phyloP scores from a whole-genome alignment of 495 filamentous ascomycete species.

The Podospora pseudocomata region DNA sequence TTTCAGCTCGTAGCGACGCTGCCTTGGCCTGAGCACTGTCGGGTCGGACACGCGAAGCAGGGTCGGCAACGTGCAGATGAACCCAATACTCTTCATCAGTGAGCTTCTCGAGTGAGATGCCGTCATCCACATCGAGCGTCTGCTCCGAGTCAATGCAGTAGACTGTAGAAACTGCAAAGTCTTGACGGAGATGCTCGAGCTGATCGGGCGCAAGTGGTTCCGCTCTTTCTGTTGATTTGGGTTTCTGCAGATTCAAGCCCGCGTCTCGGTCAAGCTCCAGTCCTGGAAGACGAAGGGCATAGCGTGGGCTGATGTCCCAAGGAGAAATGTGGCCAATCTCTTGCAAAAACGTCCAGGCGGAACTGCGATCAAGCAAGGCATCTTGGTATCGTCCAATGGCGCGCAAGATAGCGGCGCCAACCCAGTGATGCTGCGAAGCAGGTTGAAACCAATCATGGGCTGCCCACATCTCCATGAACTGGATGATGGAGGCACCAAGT shows the following conservation, averaged over 20 bases:
- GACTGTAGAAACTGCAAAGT: slow-evolving; percentile 66
- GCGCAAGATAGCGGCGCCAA: slow-evolving; percentile 69
- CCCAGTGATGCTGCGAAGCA: slow-evolving; percentile 50
- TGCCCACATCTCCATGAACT: slow-evolving; percentile 69
- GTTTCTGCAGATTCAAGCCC: slow-evolving; percentile 29
- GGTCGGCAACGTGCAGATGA: slow-evolving; percentile 89
- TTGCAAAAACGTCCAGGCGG: slow-evolving; percentile 70
- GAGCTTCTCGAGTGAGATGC: slow-evolving; percentile 70
- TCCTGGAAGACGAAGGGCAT: slow-evolving; percentile 56
- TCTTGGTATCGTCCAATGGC: slow-evolving; percentile 65
- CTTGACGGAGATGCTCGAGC: slow-evolving; percentile 60
- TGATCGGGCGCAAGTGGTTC: slow-evolving; percentile 30
- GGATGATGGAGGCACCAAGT: slow-evolving; percentile 57
- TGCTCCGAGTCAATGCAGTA: slow-evolving; percentile 77
- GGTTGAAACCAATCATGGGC: slow-evolving; percentile 48
- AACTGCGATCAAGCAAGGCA: slow-evolving; percentile 48
- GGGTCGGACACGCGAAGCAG: slow-evolving; percentile 70
- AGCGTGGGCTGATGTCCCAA: slow-evolving; percentile 71
- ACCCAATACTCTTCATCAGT: slow-evolving; percentile 69
- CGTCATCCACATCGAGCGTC: slow-evolving; percentile 85
- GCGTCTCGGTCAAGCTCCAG: slow-evolving; percentile 43
- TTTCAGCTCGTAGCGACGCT: slow-evolving; percentile 60
- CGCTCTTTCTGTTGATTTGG: slow-evolving; percentile 9
- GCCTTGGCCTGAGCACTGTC: slow-evolving; percentile 57
- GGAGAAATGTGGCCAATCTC: slow-evolving; percentile 79